Base-by-base conservation (phyloP, 495 filamentous ascomycete genomes). In the Lophiostoma macrostomum region DNA sequence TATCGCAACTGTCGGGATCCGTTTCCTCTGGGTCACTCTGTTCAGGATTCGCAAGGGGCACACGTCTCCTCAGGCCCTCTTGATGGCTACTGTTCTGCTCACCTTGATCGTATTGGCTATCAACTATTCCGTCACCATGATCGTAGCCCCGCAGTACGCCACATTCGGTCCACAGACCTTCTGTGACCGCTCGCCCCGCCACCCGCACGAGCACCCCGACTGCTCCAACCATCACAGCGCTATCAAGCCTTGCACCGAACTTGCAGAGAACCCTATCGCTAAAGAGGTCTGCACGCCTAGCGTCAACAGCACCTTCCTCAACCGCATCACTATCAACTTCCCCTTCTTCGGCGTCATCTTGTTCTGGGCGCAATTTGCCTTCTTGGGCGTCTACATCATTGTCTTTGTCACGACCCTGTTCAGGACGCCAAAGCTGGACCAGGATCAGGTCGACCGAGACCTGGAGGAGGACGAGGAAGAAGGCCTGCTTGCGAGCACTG, bases 381-480 rank as follows among this genome's bases (percentile, higher is more conserved):
- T 97, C 71, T 70, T 97, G 37, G 89, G 81, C 16, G 74, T 96
- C 12, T 95, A 93, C 71, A 64, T 94, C 6, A 70, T 94, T 44
- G 80, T 93, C 24, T 83, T 91, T 54, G 32, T 88, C 28, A 84
- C 82, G 1, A 80, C 84, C 1, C 70, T 96, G 0, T 80, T 98
- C 72, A 81, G 87, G 23, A 84, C 89, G 7, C 90, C 91, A 1
- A 82, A 77, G 61, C 65, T 94, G 27, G 76, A 94, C 58, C 74
- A 88, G 41, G 79, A 75, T 37, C 80, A 88, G 67, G 60, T 90
- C 7, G 89, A 95, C 56, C 88, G 90, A 52, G 91, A 96, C 70
- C 82, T 88, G 16, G 88, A 95, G 73, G 87, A 83, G n/a, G 91
- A 89, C 11, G 93, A 97, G 63, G 93, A 98, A 67, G 93, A 98